Percentiles rank a stretch among this genome's conserved stretches.
These are phyloP conservation scores for Salix brachista DNA, from an alignment of 345 rosid genomes.

Conservation along the genomic window DNA sequence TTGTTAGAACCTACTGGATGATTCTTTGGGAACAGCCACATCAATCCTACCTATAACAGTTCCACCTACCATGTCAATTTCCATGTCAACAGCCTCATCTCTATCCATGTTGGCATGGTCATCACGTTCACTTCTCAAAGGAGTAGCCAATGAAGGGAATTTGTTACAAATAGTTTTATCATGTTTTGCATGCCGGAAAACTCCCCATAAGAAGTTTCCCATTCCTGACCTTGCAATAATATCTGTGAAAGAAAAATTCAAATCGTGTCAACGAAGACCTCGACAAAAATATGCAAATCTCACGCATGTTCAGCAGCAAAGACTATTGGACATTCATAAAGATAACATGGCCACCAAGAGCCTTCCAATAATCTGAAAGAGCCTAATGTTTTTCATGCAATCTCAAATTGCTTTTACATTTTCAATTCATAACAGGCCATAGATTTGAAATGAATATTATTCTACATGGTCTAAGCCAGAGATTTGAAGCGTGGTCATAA, in stretches of 20 bases:
- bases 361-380: not conserved
- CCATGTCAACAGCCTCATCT: constrained; percentile 26
- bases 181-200: constrained; percentile 20
- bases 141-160: not conserved
- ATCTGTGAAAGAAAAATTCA: constrained; percentile 17
- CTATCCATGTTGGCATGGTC: not conserved
- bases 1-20: not conserved
- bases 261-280: not conserved
- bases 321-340: not conserved
- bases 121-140: constrained; percentile 1
- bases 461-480: not conserved
- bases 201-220: constrained; percentile 41
- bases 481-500: too few relatives aligned
- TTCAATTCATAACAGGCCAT: not conserved
- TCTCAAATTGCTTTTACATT: not conserved
- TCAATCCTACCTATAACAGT: constrained; percentile 19
- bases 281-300: not conserved
- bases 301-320: constrained; percentile 1
- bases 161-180: constrained; percentile 13
- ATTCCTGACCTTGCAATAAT: constrained; percentile 17
- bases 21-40: constrained; percentile 17
- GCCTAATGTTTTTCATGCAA: not conserved
- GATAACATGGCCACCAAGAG: not conserved
- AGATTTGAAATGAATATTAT: not conserved
- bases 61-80: constrained; percentile 37